phyloP scores from a whole-genome alignment of 169 alveolate species.

The Plasmodium knowlesi region DNA sequence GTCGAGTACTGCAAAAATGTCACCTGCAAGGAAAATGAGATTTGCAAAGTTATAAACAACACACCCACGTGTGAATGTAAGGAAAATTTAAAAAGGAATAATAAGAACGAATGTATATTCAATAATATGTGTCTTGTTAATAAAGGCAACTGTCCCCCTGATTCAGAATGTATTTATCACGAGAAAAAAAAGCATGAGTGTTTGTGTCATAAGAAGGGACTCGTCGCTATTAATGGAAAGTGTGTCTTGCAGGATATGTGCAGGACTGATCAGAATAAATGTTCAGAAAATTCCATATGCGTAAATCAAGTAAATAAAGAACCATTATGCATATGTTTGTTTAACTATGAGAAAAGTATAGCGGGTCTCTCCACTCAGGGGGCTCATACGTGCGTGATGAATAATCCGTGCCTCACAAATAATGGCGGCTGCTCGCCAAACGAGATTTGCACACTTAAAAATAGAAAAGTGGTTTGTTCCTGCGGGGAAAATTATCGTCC shows the following conservation, averaged over 20 bases:
- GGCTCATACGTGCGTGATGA: background rate
- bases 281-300: conserved; percentile 67
- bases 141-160: conserved; percentile 37
- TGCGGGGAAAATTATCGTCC: conserved; percentile 30
- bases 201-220: conserved; percentile 37
- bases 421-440: conserved; percentile 59
- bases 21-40: conserved; percentile 23
- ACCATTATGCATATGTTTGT: conserved; percentile 61
- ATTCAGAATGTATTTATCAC: conserved; percentile 37
- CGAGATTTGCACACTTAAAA: background rate
- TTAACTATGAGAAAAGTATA: conserved; percentile 28
- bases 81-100: conserved; percentile 25
- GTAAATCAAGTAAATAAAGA: conserved; percentile 38
- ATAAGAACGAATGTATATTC: conserved; percentile 11
- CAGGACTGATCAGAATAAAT: background rate
- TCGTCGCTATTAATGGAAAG: conserved; percentile 2
- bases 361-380: background rate
- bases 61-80: conserved; percentile 36
- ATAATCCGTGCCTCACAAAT: conserved; percentile 32
- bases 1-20: conserved; percentile 6
- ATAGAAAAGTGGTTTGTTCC: conserved; percentile 18
- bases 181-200: conserved; percentile 45
- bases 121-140: conserved; percentile 27
- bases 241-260: conserved; percentile 55
- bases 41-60: background rate